A percentile compares a stretch with the other conserved stretches of the same genome.
Evolutionary conservation across 2,329 filamentous ascomycete genomes (phyloP).

Genomic region (Metarhizium robertsii): DNA sequence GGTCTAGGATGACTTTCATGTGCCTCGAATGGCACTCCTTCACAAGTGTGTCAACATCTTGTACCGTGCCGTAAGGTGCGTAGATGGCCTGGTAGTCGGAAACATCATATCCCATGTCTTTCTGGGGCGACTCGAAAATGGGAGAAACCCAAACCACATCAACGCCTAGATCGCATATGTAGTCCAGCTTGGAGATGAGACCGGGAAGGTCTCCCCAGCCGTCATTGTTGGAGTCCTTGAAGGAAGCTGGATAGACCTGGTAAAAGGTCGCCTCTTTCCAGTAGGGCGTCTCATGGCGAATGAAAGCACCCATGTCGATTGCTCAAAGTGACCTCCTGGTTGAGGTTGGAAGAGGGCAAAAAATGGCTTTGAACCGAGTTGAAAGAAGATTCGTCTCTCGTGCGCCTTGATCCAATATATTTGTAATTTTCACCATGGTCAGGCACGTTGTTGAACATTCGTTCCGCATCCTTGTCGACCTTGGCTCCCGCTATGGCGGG

Average conservation of each 20-base stretch:
- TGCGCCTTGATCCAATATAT: neutral
- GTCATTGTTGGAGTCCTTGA: conserved; percentile 47
- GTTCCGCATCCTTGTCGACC: no score
- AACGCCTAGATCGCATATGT: conserved; percentile 51
- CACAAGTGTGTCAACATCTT: conserved; percentile 55
- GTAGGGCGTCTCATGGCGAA: conserved; percentile 23
- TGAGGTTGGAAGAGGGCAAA: neutral
- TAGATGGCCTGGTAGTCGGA: conserved; percentile 40
- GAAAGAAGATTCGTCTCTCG: neutral
- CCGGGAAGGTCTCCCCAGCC: conserved; percentile 59
- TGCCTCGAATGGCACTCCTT: conserved; percentile 45
- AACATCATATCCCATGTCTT: conserved; percentile 59
- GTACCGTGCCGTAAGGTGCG: conserved; percentile 51
- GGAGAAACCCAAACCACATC: conserved; percentile 50
- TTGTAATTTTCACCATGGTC: no score
- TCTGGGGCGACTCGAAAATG: conserved; percentile 32
- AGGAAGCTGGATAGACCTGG: conserved; percentile 50
- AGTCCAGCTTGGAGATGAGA: conserved; percentile 55
- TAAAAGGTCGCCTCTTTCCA: conserved; percentile 39
- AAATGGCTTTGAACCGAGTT: neutral
- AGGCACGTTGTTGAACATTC: no score
- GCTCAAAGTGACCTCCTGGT: neutral
- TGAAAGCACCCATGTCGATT: neutral
- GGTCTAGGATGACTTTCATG: conserved; percentile 61
- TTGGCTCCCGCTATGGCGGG: no score